Evolutionary conservation across 257 asterid genomes (phyloP), one percentile per base, ranked within the genome.

Genomic region (Prunella vulgaris): DNA sequence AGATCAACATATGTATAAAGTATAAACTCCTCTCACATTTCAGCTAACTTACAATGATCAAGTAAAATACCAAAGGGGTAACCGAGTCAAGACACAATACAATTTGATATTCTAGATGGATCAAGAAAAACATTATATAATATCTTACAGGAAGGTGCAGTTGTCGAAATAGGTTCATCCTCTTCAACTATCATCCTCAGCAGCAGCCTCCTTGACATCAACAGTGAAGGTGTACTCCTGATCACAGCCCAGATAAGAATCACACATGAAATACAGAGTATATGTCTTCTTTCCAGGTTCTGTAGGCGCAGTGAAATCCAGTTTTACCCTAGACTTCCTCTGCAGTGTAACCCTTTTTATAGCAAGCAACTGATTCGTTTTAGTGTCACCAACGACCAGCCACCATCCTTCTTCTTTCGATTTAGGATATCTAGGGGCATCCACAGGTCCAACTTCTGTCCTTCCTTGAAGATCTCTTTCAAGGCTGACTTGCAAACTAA

Each of bases 321-420:
- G 89, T 54, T 80, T 84, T 71, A 80, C 84, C 77, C 76, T 82
- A 7, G 87, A 82, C 77, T 63, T 84, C 77, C 80, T 77, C 80
- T 84, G 89, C 18, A 84, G 84, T 52, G 87, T 61, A 15, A 82
- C 87, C 71, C 89, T 82, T 62, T 84, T 84, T 46, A 82, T 84
- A 35, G 89, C 89, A 51, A 82, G 82, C 78, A 84, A 59, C 75
- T 84, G 89, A 71, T 82, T 84, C 0, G 87, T 82, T 57, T 77
- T 80, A 14, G 85, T 77, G 69, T 84, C 89, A 62, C 89, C 89
- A 22, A 82, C 89, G 15, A 84, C 89, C 51, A 84, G 74, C 89
- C 89, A 84, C 89, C 89, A 84, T 46, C 89, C 89, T 68, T 82
- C 89, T 40, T 84, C 89, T 71, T 84, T 84, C 3, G 83, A 32